Percentiles rank a stretch among this genome's conserved stretches.
These are phyloP conservation scores for Cymodocea nodosa DNA, from an alignment of 116 monocot species.

Conservation along the genomic window DNA sequence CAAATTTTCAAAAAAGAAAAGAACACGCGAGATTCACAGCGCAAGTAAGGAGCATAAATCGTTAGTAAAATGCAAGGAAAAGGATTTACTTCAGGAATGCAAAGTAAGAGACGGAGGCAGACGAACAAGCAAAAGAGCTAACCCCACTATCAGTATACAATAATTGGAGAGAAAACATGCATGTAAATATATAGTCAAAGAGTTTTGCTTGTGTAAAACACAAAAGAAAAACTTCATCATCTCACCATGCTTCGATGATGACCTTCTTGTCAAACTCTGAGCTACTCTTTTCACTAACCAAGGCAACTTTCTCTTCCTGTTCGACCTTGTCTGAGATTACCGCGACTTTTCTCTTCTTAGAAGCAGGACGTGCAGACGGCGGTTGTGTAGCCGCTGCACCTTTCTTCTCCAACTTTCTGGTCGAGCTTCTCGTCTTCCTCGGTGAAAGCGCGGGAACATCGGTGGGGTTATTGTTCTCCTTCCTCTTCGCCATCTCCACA, in stretches of 20 bases:
- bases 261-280: neutral
- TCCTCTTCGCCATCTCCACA: conserved; percentile 6
- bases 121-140: neutral
- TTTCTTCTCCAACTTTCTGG: neutral
- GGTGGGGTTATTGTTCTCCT: neutral
- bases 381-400: neutral
- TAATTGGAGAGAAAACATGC: neutral
- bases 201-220: neutral
- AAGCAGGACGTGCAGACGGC: neutral
- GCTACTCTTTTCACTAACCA: neutral
- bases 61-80: too few species aligned
- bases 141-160: neutral
- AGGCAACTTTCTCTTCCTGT: neutral
- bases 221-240: neutral
- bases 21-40: too few species aligned
- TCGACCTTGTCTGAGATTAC: neutral
- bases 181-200: too few species aligned
- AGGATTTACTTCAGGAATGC: too few species aligned
- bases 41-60: too few species aligned
- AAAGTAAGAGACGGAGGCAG: neutral
- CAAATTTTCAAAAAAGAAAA: too few species aligned
- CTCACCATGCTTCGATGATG: conserved; percentile 13
- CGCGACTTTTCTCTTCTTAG: neutral
- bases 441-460: neutral
- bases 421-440: conserved; percentile 7